phyloP scores from a whole-genome alignment of 1,284 basidiomycete genomes.

The Ceratobasidium sp. region DNA sequence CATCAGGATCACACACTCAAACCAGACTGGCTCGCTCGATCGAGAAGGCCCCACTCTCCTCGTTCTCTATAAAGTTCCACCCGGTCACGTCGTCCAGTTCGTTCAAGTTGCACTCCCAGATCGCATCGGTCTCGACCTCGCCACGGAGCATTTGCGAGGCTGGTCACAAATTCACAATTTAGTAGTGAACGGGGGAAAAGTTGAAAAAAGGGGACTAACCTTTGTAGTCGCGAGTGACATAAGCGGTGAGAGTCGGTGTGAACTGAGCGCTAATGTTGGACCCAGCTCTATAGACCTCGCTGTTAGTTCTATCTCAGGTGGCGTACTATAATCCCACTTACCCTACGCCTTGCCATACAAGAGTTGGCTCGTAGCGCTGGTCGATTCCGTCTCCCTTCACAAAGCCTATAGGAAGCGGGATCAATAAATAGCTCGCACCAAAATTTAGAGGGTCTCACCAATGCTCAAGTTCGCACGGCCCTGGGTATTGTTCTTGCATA shows the following conservation, averaged over 20 bases:
- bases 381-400: conserved; percentile 29
- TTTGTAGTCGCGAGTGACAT: conserved; percentile 32
- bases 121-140: conserved; percentile 8
- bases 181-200: neutral
- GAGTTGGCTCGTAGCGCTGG: conserved; percentile 1
- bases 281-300: neutral
- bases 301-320: neutral
- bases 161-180: neutral
- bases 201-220: neutral
- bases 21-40: neutral
- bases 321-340: neutral
- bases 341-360: conserved; percentile 27
- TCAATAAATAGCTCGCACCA: no score
- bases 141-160: conserved; percentile 28
- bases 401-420: neutral
- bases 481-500: conserved; percentile 12
- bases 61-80: conserved; percentile 34
- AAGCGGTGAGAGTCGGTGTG: conserved; percentile 23
- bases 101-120: conserved; percentile 22
- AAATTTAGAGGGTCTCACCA: neutral
- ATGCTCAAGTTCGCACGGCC: conserved; percentile 16
- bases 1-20: neutral
- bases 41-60: neutral
- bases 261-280: conserved; percentile 34
- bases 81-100: conserved; percentile 31